Evolutionary conservation across 305 asterid genomes (phyloP), one percentile per base, ranked within the genome.

Genomic region (Andrographis paniculata): DNA sequence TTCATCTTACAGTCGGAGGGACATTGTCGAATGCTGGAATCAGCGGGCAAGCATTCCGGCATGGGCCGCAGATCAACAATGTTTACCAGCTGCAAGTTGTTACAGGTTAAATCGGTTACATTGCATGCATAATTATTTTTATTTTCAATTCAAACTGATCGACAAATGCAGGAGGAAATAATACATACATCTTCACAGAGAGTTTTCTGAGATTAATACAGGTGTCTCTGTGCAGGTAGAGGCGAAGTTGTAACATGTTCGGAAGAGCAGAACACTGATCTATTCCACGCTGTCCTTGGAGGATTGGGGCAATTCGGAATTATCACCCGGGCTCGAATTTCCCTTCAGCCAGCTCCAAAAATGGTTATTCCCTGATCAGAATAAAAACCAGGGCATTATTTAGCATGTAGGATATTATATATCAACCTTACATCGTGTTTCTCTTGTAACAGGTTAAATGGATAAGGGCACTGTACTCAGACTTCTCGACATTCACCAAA

Each of bases 281-380:
- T 87, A 33, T 92, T 92, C 66, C 60, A 75, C 23, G 93, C 78
- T 4, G 94, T 79, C n/a, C 79, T 92, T 24, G 99, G 99, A 11
- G 99, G 99, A 55, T 56, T 92, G 33, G 99, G 96, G 53, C 96
- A 92, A 62, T 79, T 86, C 33, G 99, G 96, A 13, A 62, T 92
- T 61, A 91, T 91, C 55, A 87, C 96, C 17, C 60, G 66, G 53
- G 99, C 96, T 12, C 61, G 94, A 48, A 84, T 87, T 36, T 80
- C 93, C 16, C 73, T 92, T 9, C 80, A 84, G 50, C 93, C 82
- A 19, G 96, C 96, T 17, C 93, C 94, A 3, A 66, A 53, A 60
- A 75, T 60, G 99, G 99, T 91, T 63, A 37, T 9, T 14, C 48
- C 21, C 21, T 36, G n/a, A n/a, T 43, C 30, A 5, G 40, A 19